phyloP scores from a whole-genome alignment of 2,329 filamentous ascomycete species.

The Fusarium siculi region DNA sequence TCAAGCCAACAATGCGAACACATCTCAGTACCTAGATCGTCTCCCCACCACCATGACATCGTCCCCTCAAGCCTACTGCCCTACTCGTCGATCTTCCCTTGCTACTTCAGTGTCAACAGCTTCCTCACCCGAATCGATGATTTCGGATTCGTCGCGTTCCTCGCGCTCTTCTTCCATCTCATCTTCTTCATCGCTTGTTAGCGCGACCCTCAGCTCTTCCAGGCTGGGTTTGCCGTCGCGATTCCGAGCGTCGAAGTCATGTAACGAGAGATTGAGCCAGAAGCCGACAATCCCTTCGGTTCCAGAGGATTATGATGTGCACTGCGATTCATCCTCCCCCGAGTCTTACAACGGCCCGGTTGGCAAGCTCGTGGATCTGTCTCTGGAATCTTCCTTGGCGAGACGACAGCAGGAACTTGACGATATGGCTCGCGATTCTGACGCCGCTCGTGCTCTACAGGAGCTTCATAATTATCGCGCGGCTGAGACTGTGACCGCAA shows the following conservation, averaged over 20 bases:
- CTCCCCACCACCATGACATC: conserved; percentile 60
- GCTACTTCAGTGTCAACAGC: conserved; percentile 71
- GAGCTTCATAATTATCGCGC: conserved; percentile 67
- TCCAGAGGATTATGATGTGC: conserved; percentile 65
- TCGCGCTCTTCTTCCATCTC: conserved; percentile 74
- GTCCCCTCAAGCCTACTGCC: conserved; percentile 62
- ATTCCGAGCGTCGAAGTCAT: conserved; percentile 69
- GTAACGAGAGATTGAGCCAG: conserved; percentile 65
- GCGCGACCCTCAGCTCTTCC: conserved; percentile 66
- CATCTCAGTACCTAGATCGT: conserved; percentile 63
- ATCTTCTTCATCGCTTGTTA: conserved; percentile 68
- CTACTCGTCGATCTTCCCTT: conserved; percentile 69
- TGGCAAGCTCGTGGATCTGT: conserved; percentile 62
- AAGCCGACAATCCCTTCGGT: conserved; percentile 66
- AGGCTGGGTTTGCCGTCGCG: conserved; percentile 68
- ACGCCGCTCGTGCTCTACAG: conserved; percentile 68
- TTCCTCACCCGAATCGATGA: conserved; percentile 75
- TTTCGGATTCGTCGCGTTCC: conserved; percentile 70
- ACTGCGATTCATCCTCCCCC: conserved; percentile 63
- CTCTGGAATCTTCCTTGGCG: conserved; percentile 59
- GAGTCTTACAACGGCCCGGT: conserved; percentile 66
- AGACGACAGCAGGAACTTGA: conserved; percentile 61
- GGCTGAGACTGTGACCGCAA: conserved; percentile 50
- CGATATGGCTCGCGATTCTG: conserved; percentile 54
- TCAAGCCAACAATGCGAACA: conserved; percentile 59